Evolutionary conservation across 2,329 filamentous ascomycete species (phyloP), one percentile per base, ranked within the genome.

Genomic region (Nothomitra cinnamomea): DNA sequence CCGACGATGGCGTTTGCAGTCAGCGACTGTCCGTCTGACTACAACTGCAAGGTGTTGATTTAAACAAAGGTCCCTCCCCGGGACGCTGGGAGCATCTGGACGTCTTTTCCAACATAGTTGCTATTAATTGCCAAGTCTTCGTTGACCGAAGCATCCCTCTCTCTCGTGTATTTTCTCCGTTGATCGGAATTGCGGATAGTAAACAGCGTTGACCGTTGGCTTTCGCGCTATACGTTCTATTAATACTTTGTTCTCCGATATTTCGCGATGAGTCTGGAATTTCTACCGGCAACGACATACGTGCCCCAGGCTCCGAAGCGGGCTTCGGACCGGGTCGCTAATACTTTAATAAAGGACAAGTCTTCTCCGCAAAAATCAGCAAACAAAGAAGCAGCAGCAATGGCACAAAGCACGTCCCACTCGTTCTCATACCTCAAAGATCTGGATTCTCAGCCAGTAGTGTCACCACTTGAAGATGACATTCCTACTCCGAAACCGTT

Each of bases 401-500:
- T 59, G 28, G 56, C 57, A 13, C 53, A 53, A 45, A 56, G 51
- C 10, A 42, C 41, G 5, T 21, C 52, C 17, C 53, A 41, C n/a
- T 56, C 56, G 5, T 55, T 56, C n/a, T 60, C 45, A 3, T 49
- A 49, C 24, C n/a, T 35, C 19, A 49, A 19, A 28, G n/a, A 13
- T 8, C 2, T 17, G 2, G 45, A 49, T 15, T 25, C 43, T 25
- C 24, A 57, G 24, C 55, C 57, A 21, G 56, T 57, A 55, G 69
- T 69, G 28, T 73, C 74, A 13, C 67, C 68, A 22, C 67, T 70
- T 60, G 69, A 68, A 60, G 73, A 75, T 54, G 72, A 86, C 64
- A 87, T 87, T 63, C 83, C 82, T 42, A 85, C 82, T 7, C 82
- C 83, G n/a, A 74, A 79, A 61, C 77, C 79, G 48, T 73, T 78